Evolutionary conservation across 2,329 filamentous ascomycete species (phyloP).

Genomic region (Ascochyta koolunga): DNA sequence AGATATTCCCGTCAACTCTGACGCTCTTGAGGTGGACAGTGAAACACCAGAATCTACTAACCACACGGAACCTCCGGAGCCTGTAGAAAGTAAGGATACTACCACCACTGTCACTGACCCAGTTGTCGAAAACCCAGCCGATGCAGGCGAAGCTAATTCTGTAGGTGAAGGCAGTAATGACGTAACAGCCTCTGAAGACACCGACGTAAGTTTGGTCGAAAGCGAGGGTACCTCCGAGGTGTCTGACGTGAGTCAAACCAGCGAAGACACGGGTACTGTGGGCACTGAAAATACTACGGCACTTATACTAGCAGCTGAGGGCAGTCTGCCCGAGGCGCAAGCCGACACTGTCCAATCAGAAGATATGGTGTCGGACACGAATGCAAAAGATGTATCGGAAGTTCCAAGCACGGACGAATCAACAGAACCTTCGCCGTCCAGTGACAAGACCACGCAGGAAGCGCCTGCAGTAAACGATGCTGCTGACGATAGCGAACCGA

Average conservation of each 20-base stretch:
- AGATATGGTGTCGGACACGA: not conserved
- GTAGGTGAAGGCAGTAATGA: conserved; percentile 3
- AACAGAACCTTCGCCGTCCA: not conserved
- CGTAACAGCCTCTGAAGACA: not conserved
- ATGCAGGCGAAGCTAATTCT: not conserved
- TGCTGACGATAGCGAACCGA: not conserved
- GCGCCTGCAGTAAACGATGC: not conserved
- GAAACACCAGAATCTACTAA: not conserved
- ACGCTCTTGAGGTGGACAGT: not conserved
- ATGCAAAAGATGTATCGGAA: not conserved
- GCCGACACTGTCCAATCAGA: not conserved
- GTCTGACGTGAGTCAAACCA: not conserved
- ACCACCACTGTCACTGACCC: not conserved
- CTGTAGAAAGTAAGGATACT: not conserved
- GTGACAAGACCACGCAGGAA: not conserved
- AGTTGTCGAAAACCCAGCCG: not conserved
- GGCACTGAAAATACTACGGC: not conserved
- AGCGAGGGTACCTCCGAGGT: conserved; percentile 3
- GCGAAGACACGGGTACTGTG: not conserved
- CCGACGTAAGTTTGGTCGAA: not conserved
- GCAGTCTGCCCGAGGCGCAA: not conserved
- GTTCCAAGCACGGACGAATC: not conserved
- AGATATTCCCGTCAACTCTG: not conserved
- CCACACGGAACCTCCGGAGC: not conserved
- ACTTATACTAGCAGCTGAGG: not conserved